phyloP scores from a whole-genome alignment of 805 yeast genomes.

The Scheffersomyces amazonensis region DNA sequence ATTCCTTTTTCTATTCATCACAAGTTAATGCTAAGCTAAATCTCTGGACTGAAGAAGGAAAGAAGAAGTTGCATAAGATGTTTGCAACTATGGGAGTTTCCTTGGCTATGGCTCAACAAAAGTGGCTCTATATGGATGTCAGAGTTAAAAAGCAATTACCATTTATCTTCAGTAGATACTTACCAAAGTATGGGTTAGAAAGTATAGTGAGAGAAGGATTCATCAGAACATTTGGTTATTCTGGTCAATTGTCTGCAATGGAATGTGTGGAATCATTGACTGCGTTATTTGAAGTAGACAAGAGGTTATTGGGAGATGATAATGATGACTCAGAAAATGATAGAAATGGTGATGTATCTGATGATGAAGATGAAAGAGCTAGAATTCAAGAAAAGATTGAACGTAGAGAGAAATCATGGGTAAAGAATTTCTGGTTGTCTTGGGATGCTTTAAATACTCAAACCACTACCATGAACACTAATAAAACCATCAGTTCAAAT shows the following conservation, averaged over 20 bases:
- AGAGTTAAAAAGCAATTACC: conserved; percentile 72
- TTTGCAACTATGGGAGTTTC: conserved; percentile 97
- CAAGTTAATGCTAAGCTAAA: conserved; percentile 84
- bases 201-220: conserved; percentile 85
- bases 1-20: conserved; percentile 86
- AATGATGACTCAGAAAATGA: conserved; percentile 14
- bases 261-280: conserved; percentile 89
- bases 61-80: conserved; percentile 79
- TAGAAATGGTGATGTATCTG: conserved; percentile 16
- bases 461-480: conserved; percentile 8
- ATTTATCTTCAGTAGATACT: conserved; percentile 62
- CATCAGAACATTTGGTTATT: conserved; percentile 79
- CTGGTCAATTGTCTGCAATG: conserved; percentile 85
- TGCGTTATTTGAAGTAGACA: conserved; percentile 76
- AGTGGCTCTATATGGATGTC: conserved; percentile 88
- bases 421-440: conserved; percentile 63
- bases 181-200: conserved; percentile 75
- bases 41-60: conserved; percentile 90
- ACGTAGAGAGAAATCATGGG: conserved; percentile 62
- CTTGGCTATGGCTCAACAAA: conserved; percentile 81
- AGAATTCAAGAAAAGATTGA: conserved; percentile 27
- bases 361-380: conserved; percentile 17
- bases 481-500: conserved; percentile 8
- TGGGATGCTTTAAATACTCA: conserved; percentile 49
- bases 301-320: conserved; percentile 13